phyloP scores from a whole-genome alignment of 108 stramenopile genomes.

The Pseudonitzschia multistriata region DNA sequence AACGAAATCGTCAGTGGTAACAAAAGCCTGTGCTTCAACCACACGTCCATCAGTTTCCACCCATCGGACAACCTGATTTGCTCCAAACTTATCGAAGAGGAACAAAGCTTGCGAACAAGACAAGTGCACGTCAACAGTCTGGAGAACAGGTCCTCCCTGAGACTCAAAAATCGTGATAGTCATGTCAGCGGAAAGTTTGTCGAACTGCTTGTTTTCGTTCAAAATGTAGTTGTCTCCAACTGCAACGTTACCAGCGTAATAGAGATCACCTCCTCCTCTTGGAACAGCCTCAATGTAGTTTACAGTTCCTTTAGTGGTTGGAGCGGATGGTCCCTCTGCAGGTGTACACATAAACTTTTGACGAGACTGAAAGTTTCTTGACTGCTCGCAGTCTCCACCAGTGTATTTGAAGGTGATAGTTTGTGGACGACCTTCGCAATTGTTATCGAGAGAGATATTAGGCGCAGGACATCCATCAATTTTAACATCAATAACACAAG shows the following conservation, averaged over 20 bases:
- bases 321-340: conserved; percentile 7
- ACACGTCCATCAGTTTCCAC: conserved; percentile 17
- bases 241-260: conserved; percentile 25
- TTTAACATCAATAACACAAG: background rate
- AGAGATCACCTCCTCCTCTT: conserved; percentile 15
- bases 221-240: conserved; percentile 20
- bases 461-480: background rate
- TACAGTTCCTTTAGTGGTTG: conserved; percentile 1
- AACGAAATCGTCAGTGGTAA: background rate
- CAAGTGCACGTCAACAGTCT: conserved; percentile 17
- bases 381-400: conserved; percentile 16
- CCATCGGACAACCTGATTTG: conserved; percentile 23
- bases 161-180: conserved; percentile 6
- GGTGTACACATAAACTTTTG: conserved; percentile 26
- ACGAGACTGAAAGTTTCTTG: conserved; percentile 8
- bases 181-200: conserved; percentile 23
- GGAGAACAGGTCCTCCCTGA: conserved; percentile 15
- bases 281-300: conserved; percentile 1
- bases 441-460: background rate
- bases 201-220: conserved; percentile 4
- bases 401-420: conserved; percentile 14
- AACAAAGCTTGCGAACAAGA: conserved; percentile 35
- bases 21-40: background rate
- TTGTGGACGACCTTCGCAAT: conserved; percentile 19
- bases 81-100: conserved; percentile 31